Evolutionary conservation across 2,329 filamentous ascomycete species (phyloP).

Genomic region (Talaromyces sp.): DNA sequence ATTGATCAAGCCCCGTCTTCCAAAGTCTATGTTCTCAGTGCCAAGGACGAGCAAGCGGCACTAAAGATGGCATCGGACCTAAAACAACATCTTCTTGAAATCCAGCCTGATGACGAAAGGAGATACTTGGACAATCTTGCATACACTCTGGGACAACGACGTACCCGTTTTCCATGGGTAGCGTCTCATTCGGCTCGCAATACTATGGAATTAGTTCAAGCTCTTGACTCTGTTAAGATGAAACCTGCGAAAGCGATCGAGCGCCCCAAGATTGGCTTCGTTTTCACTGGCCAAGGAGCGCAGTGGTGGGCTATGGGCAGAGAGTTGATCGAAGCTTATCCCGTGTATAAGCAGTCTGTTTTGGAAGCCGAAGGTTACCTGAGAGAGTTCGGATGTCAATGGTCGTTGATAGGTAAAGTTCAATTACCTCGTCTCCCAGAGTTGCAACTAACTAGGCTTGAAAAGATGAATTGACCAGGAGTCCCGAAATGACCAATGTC

Average conservation of each 20-base stretch:
- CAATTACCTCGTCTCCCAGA: not conserved
- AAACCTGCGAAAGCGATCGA: conserved; percentile 17
- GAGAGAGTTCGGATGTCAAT: not conserved
- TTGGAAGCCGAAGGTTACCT: not conserved
- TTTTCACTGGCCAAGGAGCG: conserved; percentile 34
- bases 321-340: conserved; percentile 21
- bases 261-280: conserved; percentile 17
- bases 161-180: not conserved
- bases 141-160: not conserved
- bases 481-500: not conserved
- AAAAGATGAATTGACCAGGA: not conserved
- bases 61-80: not conserved
- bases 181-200: conserved; percentile 35
- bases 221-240: conserved; percentile 26
- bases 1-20: not conserved
- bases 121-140: not conserved
- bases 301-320: conserved; percentile 30
- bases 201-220: conserved; percentile 45
- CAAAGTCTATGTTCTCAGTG: not conserved
- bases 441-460: not conserved
- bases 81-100: not conserved
- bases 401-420: not conserved
- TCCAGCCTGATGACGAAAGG: not conserved
- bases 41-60: not conserved
- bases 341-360: conserved; percentile 1